These are phyloP conservation scores for Ceratobasidium sp. DNA, from an alignment of 1,284 basidiomycete genomes.

Conservation along the genomic window DNA sequence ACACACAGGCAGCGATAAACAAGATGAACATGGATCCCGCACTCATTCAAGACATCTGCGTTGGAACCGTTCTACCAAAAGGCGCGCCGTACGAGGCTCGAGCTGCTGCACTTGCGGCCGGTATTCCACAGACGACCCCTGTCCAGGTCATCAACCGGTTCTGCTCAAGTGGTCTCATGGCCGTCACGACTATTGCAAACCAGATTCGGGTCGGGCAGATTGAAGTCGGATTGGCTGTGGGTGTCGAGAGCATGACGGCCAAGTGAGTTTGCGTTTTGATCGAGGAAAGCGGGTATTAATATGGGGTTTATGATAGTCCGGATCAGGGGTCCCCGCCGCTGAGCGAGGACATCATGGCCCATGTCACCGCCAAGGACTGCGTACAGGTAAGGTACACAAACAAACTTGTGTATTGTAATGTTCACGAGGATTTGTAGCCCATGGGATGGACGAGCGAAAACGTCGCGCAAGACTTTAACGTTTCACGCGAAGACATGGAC, in stretches of 20 bases:
- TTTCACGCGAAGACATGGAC: slow-evolving; percentile 87
- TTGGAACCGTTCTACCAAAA: slow-evolving; percentile 70
- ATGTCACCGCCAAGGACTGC: slow-evolving; percentile 68
- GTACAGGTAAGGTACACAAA: slow-evolving; percentile 62
- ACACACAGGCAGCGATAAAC: slow-evolving; percentile 67
- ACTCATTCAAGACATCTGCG: slow-evolving; percentile 78
- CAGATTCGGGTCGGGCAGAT: slow-evolving; percentile 71
- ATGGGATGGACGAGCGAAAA: slow-evolving; percentile 92
- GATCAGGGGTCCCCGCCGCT: slow-evolving; percentile 55
- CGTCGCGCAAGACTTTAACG: slow-evolving; percentile 77
- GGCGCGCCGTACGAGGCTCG: slow-evolving; percentile 72
- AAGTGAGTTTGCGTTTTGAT: slow-evolving; percentile 59
- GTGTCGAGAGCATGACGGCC: slow-evolving; percentile 84
- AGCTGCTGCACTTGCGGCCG: slow-evolving; percentile 81
- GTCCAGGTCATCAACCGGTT: slow-evolving; percentile 80
- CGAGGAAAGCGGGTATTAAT: not conserved
- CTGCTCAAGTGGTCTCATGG: slow-evolving; percentile 87
- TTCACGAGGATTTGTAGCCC: slow-evolving; percentile 54
- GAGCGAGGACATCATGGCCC: slow-evolving; percentile 58
- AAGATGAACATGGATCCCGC: slow-evolving; percentile 70
- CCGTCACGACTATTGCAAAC: slow-evolving; percentile 80
- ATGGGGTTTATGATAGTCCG: slow-evolving; percentile 61
- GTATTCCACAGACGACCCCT: slow-evolving; percentile 78
- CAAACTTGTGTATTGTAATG: slow-evolving; percentile 44
- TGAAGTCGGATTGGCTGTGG: slow-evolving; percentile 77